Evolutionary conservation across 306 rosid species (phyloP).

Genomic region (Alnus rubra): DNA sequence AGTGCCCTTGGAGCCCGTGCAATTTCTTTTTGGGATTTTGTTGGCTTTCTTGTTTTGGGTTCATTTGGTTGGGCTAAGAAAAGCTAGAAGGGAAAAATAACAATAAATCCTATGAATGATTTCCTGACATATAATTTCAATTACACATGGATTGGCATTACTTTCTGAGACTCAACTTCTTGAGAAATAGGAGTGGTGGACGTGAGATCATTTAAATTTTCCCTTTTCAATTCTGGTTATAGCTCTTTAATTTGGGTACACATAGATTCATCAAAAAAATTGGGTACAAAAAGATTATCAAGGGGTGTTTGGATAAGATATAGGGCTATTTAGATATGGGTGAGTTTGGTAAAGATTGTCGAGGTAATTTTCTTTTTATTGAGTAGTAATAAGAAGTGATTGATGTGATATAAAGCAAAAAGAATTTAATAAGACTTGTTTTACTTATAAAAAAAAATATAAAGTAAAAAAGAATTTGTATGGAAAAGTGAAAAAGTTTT

Average conservation of each 20-base stretch:
- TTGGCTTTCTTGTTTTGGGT: conserved; percentile 29
- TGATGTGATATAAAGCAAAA: no score
- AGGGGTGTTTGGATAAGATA: not conserved
- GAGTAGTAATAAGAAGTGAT: no score
- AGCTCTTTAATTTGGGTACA: not conserved
- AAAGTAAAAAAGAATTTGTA: no score
- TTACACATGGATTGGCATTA: not conserved
- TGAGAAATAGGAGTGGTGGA: not conserved
- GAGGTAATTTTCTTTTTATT: no score
- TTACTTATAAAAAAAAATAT: no score
- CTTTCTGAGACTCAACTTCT: not conserved
- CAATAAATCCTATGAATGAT: not conserved
- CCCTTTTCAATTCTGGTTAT: not conserved
- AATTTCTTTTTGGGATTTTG: conserved; percentile 13
- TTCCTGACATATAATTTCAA: not conserved
- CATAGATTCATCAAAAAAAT: not conserved
- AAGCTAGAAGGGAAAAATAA: not conserved
- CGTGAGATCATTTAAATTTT: not conserved
- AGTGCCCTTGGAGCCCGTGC: conserved; percentile 17
- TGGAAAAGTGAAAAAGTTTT: no score
- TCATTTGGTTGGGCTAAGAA: conserved; percentile 27
- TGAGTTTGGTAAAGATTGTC: no score
- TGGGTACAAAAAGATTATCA: not conserved
- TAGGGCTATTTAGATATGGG: not conserved
- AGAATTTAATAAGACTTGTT: no score